Evolutionary conservation across 108 stramenopile species (phyloP).

Genomic region (Cylindrotheca closterium): DNA sequence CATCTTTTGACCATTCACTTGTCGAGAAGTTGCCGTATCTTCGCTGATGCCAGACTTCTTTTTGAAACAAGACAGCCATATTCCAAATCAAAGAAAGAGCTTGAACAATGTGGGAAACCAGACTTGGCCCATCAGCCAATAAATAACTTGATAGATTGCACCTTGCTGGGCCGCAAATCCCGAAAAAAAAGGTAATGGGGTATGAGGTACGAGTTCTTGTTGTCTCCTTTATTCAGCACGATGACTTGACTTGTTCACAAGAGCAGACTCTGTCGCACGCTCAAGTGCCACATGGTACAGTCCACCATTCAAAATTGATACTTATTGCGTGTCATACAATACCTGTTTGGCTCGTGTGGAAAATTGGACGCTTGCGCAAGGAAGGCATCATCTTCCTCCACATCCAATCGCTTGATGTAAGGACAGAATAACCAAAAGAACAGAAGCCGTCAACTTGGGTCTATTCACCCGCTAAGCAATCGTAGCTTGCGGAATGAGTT

Average conservation of each 20-base stretch:
- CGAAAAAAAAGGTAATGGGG: neutral
- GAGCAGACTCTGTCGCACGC: neutral
- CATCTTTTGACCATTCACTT: neutral
- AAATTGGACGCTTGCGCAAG: slow-evolving; percentile 1
- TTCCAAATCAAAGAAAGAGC: neutral
- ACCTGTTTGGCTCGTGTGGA: neutral
- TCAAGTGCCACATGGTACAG: neutral
- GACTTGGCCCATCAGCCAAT: neutral
- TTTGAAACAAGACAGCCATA: neutral
- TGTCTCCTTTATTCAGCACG: neutral
- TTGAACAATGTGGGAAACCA: neutral
- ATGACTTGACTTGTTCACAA: neutral
- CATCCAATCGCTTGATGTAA: slow-evolving; percentile 19
- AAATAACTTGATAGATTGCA: neutral
- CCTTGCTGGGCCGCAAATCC: neutral
- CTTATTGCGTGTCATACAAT: neutral
- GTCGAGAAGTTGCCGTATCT: neutral
- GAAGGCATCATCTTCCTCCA: slow-evolving; percentile 9
- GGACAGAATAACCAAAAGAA: slow-evolving; percentile 14
- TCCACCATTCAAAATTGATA: neutral
- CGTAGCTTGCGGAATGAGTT: no score
- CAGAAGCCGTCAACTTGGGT: neutral
- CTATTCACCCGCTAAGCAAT: slow-evolving; percentile 4
- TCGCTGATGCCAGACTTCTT: neutral
- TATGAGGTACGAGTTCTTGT: no score